These are phyloP conservation scores for Aspergillus indologenus DNA, from an alignment of 495 filamentous ascomycete genomes.

Conservation along the genomic window DNA sequence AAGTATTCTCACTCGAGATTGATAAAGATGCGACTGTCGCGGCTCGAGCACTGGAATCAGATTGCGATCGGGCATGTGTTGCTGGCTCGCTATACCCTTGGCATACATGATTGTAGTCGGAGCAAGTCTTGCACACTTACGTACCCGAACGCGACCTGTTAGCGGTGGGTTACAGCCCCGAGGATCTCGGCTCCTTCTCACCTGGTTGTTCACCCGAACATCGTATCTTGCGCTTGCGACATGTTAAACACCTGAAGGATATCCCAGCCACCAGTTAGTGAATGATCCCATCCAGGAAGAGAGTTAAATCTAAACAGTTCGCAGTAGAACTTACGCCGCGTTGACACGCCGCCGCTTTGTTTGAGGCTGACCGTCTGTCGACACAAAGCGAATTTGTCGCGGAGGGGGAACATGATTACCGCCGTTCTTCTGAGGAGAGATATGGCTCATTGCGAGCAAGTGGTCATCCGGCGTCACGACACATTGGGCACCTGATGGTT, in stretches of 20 bases:
- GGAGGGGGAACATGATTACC: slow-evolving; percentile 36
- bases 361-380: slow-evolving; percentile 76
- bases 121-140: slow-evolving; percentile 67
- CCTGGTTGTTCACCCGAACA: slow-evolving; percentile 74
- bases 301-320: slow-evolving; percentile 13
- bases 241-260: slow-evolving; percentile 63
- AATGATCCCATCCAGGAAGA: slow-evolving; percentile 11
- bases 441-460: slow-evolving; percentile 47
- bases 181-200: slow-evolving; percentile 16
- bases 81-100: slow-evolving; percentile 67
- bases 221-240: slow-evolving; percentile 78
- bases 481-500: slow-evolving; percentile 34
- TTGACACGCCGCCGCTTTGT: slow-evolving; percentile 78
- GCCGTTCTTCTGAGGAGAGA: slow-evolving; percentile 44
- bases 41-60: slow-evolving; percentile 31
- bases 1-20: slow-evolving; percentile 19
- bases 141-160: slow-evolving; percentile 5
- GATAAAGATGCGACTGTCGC: slow-evolving; percentile 24
- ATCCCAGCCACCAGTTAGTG: not conserved
- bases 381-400: slow-evolving; percentile 70
- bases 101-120: slow-evolving; percentile 70
- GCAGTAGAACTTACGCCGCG: slow-evolving; percentile 60
- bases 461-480: slow-evolving; percentile 38
- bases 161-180: not conserved
- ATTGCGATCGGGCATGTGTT: slow-evolving; percentile 53